Percentiles rank a stretch among this genome's conserved stretches.
Conservation (phyloP, 768 basidiomycete species). For the Mycena galericulata region DNA sequence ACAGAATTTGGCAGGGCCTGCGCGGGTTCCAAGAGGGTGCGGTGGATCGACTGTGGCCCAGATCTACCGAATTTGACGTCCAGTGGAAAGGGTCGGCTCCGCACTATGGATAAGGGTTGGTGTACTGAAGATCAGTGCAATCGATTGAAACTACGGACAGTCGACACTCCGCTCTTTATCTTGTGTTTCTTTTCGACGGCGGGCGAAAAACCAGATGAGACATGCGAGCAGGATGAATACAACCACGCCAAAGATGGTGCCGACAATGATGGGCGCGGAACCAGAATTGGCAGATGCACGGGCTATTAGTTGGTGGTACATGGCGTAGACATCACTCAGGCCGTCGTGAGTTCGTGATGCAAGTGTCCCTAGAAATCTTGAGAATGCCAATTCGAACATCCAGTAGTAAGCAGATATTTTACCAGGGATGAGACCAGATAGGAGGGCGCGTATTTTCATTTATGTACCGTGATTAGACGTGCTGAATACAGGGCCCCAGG, state of each 20-base stretch:
- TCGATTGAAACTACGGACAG: neutral
- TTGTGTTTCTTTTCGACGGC: slow-evolving; percentile 1
- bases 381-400: too few relatives aligned
- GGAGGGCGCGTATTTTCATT: too few relatives aligned
- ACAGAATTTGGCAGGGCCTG: neutral
- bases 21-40: neutral
- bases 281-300: too few relatives aligned
- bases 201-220: slow-evolving; percentile 4
- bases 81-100: slow-evolving; percentile 22
- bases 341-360: too few relatives aligned
- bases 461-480: too few relatives aligned
- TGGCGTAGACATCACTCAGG: too few relatives aligned
- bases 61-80: slow-evolving; percentile 10
- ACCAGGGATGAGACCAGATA: too few relatives aligned
- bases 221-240: slow-evolving; percentile 9
- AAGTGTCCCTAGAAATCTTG: too few relatives aligned
- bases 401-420: too few relatives aligned
- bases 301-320: too few relatives aligned
- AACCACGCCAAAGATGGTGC: neutral
- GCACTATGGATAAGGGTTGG: neutral
- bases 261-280: neutral
- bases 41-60: neutral
- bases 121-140: neutral
- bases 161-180: too few relatives aligned
- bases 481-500: too few relatives aligned